These are phyloP conservation scores for Tetratostichococcus sp. DNA, from an alignment of 139 green algal genomes.

Conservation along the genomic window DNA sequence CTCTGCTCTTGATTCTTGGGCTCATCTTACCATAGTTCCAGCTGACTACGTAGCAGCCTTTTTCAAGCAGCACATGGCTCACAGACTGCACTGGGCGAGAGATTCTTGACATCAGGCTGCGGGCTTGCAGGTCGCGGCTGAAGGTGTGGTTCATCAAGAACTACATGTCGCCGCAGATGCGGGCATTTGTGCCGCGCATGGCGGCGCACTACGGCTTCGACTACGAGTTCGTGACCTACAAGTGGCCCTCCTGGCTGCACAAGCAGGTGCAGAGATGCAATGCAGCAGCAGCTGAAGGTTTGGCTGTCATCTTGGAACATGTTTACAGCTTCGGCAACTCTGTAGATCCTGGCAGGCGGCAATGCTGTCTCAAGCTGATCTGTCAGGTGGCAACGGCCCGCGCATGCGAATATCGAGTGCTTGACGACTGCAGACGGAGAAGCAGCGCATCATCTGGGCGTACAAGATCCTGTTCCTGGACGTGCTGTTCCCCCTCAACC, in stretches of 20 bases:
- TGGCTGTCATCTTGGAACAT: too few species aligned
- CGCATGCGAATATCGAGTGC: too few species aligned
- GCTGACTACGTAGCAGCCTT: too few species aligned
- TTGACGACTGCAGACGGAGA: constrained; percentile 71
- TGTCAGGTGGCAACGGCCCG: constrained; percentile 41
- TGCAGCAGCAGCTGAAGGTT: too few species aligned
- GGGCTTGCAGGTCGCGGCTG: constrained; percentile 49
- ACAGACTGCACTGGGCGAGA: too few species aligned
- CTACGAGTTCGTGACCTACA: constrained; percentile 96
- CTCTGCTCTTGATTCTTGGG: too few species aligned
- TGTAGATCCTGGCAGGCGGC: too few species aligned
- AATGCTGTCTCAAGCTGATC: too few species aligned
- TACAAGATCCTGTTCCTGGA: constrained; percentile 99
- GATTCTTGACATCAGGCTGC: too few species aligned
- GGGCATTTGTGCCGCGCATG: constrained; percentile 84
- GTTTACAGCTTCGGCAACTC: too few species aligned
- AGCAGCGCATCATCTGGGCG: constrained; percentile 92
- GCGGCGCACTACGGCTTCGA: constrained; percentile 87
- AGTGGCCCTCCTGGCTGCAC: constrained; percentile 95
- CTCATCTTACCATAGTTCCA: too few species aligned
- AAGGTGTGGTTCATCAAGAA: constrained; percentile 99
- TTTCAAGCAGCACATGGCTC: too few species aligned
- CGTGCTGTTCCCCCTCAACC: constrained; percentile 91
- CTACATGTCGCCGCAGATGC: constrained; percentile 92
- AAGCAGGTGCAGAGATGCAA: constrained; percentile 70